phyloP scores from a whole-genome alignment of 192 early-diverging fungal species.

The Backusella mclennaniae region DNA sequence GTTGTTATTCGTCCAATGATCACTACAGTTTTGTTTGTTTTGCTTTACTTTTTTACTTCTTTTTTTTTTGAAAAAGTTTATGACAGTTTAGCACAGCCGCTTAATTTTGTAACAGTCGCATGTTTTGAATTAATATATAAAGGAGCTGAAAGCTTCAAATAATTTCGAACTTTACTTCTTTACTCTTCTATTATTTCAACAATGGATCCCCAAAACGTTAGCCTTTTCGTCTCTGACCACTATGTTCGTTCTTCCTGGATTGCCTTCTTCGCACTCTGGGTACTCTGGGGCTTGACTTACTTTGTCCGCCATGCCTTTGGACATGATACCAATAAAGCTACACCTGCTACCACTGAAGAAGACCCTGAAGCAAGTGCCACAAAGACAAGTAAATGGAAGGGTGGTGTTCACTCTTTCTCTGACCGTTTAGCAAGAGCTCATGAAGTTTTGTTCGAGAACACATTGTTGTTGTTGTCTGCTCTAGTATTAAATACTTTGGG shows the following conservation, averaged over 20 bases:
- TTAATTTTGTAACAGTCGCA: background rate
- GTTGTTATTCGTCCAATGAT: background rate
- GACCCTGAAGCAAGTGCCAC: background rate
- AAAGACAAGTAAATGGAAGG: conserved; percentile 12
- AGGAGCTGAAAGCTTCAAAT: background rate
- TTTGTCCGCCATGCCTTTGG: conserved; percentile 25
- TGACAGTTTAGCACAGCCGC: conserved; percentile 3
- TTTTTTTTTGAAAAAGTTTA: background rate
- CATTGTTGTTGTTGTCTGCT: conserved; percentile 33
- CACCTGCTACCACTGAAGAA: background rate
- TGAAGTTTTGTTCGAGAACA: conserved; percentile 24
- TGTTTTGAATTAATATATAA: conserved; percentile 9
- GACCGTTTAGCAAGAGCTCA: conserved; percentile 18
- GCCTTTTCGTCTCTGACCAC: conserved; percentile 7
- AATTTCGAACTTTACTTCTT: background rate
- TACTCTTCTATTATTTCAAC: background rate
- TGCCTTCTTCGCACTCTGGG: conserved; percentile 28
- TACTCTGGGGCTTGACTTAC: conserved; percentile 31
- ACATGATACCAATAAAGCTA: conserved; percentile 1
- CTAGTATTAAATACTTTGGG: conserved; percentile 35
- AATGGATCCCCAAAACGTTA: conserved; percentile 11
- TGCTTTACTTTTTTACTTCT: background rate
- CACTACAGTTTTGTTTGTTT: conserved; percentile 5
- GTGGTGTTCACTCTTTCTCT: background rate
- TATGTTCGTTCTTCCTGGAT: conserved; percentile 28